A percentile compares a stretch with the other conserved stretches of the same genome.
Conservation (phyloP, 2,329 filamentous ascomycete genomes). For the Aspergillus pseudoglaucus region DNA sequence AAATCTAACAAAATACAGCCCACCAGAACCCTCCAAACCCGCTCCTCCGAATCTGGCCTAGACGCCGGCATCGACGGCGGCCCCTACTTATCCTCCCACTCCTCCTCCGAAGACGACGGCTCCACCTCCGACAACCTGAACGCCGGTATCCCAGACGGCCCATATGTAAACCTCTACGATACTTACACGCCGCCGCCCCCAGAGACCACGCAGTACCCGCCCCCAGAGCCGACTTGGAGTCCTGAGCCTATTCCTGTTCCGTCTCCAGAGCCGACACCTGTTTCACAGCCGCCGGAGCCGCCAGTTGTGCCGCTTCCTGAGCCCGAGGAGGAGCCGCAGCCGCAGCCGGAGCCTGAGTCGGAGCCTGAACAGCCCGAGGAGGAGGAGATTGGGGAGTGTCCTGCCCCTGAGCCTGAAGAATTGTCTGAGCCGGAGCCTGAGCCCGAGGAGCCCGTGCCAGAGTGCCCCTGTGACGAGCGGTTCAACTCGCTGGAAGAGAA, state of each 20-base stretch:
- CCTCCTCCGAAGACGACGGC: not conserved
- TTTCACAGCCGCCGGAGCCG: not conserved
- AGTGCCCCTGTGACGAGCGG: not conserved
- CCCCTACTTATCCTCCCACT: not conserved
- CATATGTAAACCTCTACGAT: slow-evolving; percentile 14
- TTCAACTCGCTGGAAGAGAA: not conserved
- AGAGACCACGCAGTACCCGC: slow-evolving; percentile 8
- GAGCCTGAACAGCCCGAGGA: slow-evolving; percentile 3
- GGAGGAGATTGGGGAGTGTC: not conserved
- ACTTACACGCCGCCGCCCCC: slow-evolving; percentile 14
- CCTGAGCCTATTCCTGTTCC: slow-evolving; percentile 6
- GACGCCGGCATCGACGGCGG: not conserved
- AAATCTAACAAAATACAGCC: slow-evolving; percentile 2
- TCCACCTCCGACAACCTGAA: not conserved
- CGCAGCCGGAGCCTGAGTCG: slow-evolving; percentile 1
- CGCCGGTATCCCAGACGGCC: slow-evolving; percentile 20
- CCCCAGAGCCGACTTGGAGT: slow-evolving; percentile 7
- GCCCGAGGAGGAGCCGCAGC: slow-evolving; percentile 3
- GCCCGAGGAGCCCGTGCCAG: not conserved
- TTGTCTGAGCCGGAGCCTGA: not conserved
- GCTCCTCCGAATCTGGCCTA: slow-evolving; percentile 8
- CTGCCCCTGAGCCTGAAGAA: slow-evolving; percentile 7
- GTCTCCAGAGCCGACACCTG: not conserved
- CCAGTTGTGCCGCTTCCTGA: slow-evolving; percentile 6
- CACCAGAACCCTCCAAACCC: not conserved